A percentile compares a stretch with the other conserved stretches of the same genome.
These are phyloP conservation scores for Clarireedia homoeocarpa DNA, from an alignment of 2,329 filamentous ascomycete species.

Conservation along the genomic window DNA sequence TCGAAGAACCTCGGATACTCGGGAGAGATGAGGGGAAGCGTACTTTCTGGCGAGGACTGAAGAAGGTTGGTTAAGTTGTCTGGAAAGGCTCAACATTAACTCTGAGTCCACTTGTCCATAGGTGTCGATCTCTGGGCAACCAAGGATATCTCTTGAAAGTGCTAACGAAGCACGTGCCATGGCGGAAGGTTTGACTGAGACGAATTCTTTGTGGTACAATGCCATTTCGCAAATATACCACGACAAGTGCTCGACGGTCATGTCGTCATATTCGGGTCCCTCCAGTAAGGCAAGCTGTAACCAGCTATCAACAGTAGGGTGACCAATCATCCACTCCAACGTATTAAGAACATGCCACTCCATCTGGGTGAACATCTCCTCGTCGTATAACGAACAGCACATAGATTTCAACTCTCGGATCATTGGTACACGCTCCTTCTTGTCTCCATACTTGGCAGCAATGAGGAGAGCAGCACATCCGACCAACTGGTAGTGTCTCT, in stretches of 20 bases:
- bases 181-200: slow-evolving; percentile 82
- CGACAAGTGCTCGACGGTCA: slow-evolving; percentile 89
- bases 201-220: slow-evolving; percentile 93
- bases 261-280: slow-evolving; percentile 58
- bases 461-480: slow-evolving; percentile 94
- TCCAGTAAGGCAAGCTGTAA: slow-evolving; percentile 80
- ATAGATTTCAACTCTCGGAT: slow-evolving; percentile 97
- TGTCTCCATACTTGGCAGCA: slow-evolving; percentile 96
- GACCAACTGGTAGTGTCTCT: slow-evolving; percentile 96
- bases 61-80: slow-evolving; percentile 59
- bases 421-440: slow-evolving; percentile 96
- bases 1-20: slow-evolving; percentile 56
- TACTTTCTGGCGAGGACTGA: slow-evolving; percentile 63
- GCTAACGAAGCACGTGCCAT: slow-evolving; percentile 84
- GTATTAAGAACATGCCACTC: slow-evolving; percentile 99
- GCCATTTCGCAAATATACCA: slow-evolving; percentile 92
- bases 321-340: slow-evolving; percentile 89
- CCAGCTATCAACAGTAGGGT: slow-evolving; percentile 93
- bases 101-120: slow-evolving; percentile 64
- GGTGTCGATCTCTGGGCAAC: slow-evolving; percentile 64
- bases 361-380: slow-evolving; percentile 99
- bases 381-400: slow-evolving; percentile 97
- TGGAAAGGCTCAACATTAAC: slow-evolving; percentile 45
- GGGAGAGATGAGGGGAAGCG: slow-evolving; percentile 55
- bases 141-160: slow-evolving; percentile 77